These are phyloP conservation scores for Globisporangium uncinulatum DNA, from an alignment of 352 stramenopile species.

Conservation along the genomic window DNA sequence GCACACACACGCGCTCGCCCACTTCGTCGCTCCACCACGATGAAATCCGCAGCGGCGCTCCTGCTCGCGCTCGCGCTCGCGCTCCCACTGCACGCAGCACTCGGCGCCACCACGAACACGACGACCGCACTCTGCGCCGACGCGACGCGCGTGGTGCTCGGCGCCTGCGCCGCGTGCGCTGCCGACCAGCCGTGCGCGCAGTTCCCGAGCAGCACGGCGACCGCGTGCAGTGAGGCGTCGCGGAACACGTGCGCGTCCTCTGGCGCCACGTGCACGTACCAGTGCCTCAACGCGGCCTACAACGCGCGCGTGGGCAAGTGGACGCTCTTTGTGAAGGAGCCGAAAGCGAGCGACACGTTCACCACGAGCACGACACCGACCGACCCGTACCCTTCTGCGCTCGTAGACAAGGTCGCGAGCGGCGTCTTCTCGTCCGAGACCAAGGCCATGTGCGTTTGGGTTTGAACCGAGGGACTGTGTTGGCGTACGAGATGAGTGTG, in stretches of 20 bases:
- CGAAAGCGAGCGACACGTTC: conserved; percentile 35
- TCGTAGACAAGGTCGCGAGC: conserved; percentile 35
- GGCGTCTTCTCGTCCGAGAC: conserved; percentile 36
- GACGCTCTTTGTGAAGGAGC: conserved; percentile 72
- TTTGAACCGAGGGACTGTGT: neutral
- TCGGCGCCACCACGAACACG: neutral
- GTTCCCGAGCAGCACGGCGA: conserved; percentile 25
- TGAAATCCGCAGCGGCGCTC: neutral
- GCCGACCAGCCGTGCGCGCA: conserved; percentile 52
- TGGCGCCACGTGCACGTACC: conserved; percentile 47
- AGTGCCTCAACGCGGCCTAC: conserved; percentile 55
- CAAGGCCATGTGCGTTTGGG: conserved; percentile 35
- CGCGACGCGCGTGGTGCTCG: conserved; percentile 33
- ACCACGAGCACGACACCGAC: conserved; percentile 10
- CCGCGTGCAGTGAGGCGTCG: conserved; percentile 38
- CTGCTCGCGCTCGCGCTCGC: neutral
- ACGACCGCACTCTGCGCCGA: conserved; percentile 37
- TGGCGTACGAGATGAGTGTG: no score
- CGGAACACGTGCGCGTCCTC: conserved; percentile 46
- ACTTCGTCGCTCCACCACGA: neutral
- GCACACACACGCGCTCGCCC: neutral
- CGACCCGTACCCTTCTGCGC: conserved; percentile 37
- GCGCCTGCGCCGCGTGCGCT: conserved; percentile 37
- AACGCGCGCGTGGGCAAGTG: conserved; percentile 37
- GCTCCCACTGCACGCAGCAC: neutral